A percentile compares a stretch with the other conserved stretches of the same genome.
These are phyloP conservation scores for Globisporangium lucens DNA, from an alignment of 352 stramenopile genomes.

Conservation along the genomic window DNA sequence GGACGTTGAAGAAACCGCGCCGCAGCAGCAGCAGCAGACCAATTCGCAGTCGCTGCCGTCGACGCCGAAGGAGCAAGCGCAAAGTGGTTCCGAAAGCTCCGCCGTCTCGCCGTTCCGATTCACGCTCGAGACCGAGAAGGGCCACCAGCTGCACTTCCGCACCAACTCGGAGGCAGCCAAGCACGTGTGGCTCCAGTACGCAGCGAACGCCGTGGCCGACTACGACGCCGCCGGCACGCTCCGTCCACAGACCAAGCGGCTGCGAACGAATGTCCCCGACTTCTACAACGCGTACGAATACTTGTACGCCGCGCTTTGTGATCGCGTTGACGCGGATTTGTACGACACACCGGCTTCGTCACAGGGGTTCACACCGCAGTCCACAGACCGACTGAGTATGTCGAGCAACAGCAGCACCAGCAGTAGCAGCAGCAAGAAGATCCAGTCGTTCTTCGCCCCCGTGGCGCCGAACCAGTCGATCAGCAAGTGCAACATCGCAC, in stretches of 20 bases:
- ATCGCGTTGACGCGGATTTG: conserved; percentile 44
- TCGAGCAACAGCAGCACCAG: conserved; percentile 2
- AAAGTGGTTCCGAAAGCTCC: background rate
- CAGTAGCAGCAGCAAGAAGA: conserved; percentile 42
- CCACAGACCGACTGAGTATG: conserved; percentile 2
- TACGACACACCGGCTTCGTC: background rate
- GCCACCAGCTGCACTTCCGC: conserved; percentile 83
- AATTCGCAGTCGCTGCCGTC: conserved; percentile 6
- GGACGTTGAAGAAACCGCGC: conserved; percentile 56
- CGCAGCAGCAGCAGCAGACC: background rate
- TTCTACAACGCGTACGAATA: conserved; percentile 83
- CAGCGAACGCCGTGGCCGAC: conserved; percentile 57
- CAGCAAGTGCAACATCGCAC: conserved; percentile 34
- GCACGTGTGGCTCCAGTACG: conserved; percentile 79
- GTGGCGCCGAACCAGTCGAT: conserved; percentile 57
- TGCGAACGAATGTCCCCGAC: conserved; percentile 56
- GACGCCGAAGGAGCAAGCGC: background rate
- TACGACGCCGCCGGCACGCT: conserved; percentile 37
- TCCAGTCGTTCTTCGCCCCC: conserved; percentile 37
- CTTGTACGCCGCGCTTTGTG: conserved; percentile 57
- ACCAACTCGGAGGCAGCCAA: conserved; percentile 81
- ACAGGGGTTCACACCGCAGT: background rate
- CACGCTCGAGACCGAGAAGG: conserved; percentile 78
- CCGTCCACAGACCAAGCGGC: conserved; percentile 21
- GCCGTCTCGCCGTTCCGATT: conserved; percentile 66